Base-by-base conservation (phyloP, 345 rosid genomes). In the Citrus sp. region DNA sequence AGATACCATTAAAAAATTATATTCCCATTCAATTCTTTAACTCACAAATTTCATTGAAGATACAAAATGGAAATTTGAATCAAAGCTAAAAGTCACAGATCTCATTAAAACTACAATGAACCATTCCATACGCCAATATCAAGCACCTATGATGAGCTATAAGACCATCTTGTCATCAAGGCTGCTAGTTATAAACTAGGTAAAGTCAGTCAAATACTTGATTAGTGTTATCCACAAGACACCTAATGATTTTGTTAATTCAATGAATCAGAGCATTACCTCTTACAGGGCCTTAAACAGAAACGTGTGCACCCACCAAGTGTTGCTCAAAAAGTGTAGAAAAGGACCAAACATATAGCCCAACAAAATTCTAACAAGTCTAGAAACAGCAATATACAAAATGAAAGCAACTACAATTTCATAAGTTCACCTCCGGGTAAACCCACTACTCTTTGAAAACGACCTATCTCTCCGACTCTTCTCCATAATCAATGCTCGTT, bases 381-480 rank as follows among this genome's bases (percentile, higher is more conserved):
- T 32, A 65, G 2, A 13, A 34, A 55, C 18, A 42, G 34, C 27
- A 24, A 42, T 68, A 27, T 42, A 67, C 56, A 58, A 67, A 2
- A n/a, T 38, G 16, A 59, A 54, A 77, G 55, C 25, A 61, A 54
- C 28, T 27, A 9, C 22, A 49, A 25, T 49, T 46, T 46, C 35
- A 66, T n/a, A 49, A 65, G 55, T 72, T 86, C 79, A 88, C 91
- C 95, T 86, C 74, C 86, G 77, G 42, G 88, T 89, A 77, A 86
- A 88, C 12, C 87, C 84, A 75, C 87, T 83, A 37, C 62, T 70
- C 78, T 38, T 86, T 46, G 58, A 61, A 35, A 69, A 19, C 40
- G 62, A n/a, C 65, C 80, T 49, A 46, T 85, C 87, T 82, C 74
- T 86, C 55, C 75, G 85, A 75, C 85, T 89, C 82, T 87, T 88